Percentiles rank a stretch among this genome's conserved stretches.
phyloP scores from a whole-genome alignment of 2,329 filamentous ascomycete species.

The Arachnomyces sp. region DNA sequence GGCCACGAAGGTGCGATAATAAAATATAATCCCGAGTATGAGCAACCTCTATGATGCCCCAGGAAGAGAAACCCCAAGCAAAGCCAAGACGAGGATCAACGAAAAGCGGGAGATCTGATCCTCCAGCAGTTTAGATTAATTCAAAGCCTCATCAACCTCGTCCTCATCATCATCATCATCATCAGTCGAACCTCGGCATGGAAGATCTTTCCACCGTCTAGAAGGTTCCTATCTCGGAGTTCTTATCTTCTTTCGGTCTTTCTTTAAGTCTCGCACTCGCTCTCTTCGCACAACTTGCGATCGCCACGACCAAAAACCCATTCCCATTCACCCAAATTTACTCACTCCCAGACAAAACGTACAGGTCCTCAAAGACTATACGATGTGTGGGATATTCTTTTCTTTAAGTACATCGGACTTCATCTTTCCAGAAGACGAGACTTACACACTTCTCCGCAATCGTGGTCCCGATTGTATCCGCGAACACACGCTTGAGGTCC shows the following conservation, averaged over 20 bases:
- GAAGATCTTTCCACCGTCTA: neutral
- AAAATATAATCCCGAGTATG: too few species aligned
- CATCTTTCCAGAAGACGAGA: conserved; percentile 25
- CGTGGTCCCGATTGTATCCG: conserved; percentile 39
- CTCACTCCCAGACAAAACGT: neutral
- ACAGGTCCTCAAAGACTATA: conserved; percentile 5
- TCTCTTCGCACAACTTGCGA: neutral
- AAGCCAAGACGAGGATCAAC: too few species aligned
- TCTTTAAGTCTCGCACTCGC: neutral
- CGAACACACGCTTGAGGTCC: conserved; percentile 21
- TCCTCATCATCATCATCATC: conserved; percentile 3
- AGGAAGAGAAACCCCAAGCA: too few species aligned
- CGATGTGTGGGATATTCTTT: conserved; percentile 47
- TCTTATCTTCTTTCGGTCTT: neutral
- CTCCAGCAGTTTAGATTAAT: neutral
- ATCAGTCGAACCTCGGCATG: neutral
- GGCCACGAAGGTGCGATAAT: too few species aligned
- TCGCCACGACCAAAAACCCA: neutral
- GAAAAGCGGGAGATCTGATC: too few species aligned
- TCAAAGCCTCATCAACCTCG: conserved; percentile 3
- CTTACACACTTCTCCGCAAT: conserved; percentile 26
- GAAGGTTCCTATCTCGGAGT: neutral
- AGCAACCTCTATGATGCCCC: too few species aligned
- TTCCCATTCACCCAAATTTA: neutral
- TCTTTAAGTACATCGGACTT: conserved; percentile 32